phyloP scores from a whole-genome alignment of 805 yeast genomes.

The Ogataea nonfermentans region DNA sequence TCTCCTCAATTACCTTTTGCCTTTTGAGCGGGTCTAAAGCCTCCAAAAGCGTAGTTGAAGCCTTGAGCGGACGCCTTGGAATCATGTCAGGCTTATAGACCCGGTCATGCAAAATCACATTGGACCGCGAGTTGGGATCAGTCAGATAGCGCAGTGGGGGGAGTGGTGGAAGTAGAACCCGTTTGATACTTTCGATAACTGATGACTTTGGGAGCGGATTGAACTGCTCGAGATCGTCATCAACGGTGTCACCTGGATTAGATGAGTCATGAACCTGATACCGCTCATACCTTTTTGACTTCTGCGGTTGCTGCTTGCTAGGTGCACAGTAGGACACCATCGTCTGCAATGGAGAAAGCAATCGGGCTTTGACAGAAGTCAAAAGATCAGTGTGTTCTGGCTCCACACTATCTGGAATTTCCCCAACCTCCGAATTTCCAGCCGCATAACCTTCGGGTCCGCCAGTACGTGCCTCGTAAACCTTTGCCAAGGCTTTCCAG shows the following conservation, averaged over 20 bases:
- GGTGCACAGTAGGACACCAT: conserved; percentile 45
- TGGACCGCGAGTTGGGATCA: conserved; percentile 59
- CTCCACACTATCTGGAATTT: conserved; percentile 33
- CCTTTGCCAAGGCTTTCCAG: conserved; percentile 68
- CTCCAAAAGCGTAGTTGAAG: conserved; percentile 26
- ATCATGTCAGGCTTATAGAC: conserved; percentile 63
- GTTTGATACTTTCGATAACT: conserved; percentile 73
- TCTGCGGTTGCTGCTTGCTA: conserved; percentile 21
- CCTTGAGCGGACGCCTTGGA: conserved; percentile 29
- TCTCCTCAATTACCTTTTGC: conserved; percentile 60
- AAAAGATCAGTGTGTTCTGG: conserved; percentile 9
- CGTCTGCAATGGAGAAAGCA: conserved; percentile 43
- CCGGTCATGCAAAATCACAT: conserved; percentile 78
- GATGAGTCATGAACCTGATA: conserved; percentile 30
- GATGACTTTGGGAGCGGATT: conserved; percentile 64
- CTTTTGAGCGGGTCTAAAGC: conserved; percentile 36
- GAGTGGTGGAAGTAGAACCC: conserved; percentile 73
- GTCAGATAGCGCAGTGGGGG: conserved; percentile 67
- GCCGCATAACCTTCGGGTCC: conserved; percentile 8
- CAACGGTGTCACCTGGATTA: conserved; percentile 7
- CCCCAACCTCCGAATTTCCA: conserved; percentile 22
- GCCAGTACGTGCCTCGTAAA: conserved; percentile 31
- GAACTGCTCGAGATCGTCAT: conserved; percentile 14
- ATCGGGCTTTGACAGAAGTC: conserved; percentile 22
- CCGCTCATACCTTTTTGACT: conserved; percentile 26